Conservation (phyloP, 345 rosid species). For the Eutrema yunnanense region DNA sequence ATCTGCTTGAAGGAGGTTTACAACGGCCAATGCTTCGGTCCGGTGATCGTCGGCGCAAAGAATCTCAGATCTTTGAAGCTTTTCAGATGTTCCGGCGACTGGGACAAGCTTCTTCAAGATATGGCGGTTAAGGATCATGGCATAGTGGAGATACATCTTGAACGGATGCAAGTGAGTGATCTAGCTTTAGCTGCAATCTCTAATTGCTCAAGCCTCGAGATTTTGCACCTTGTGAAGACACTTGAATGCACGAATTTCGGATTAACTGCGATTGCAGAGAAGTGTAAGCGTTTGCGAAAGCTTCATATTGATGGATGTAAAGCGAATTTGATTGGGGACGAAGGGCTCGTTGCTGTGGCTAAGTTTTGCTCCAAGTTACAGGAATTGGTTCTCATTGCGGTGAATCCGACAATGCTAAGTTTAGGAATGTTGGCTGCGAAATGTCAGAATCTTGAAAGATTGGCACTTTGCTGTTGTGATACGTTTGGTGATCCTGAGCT, state of each 20-base stretch:
- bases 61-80: slow-evolving; percentile 63
- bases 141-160: slow-evolving; percentile 65
- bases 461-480: slow-evolving; percentile 74
- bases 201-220: slow-evolving; percentile 51
- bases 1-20: slow-evolving; percentile 72
- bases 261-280: slow-evolving; percentile 41
- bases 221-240: slow-evolving; percentile 70
- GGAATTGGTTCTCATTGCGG: slow-evolving; percentile 71
- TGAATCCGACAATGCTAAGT: slow-evolving; percentile 61
- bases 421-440: slow-evolving; percentile 52
- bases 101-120: slow-evolving; percentile 55
- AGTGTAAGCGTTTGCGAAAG: slow-evolving; percentile 56
- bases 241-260: slow-evolving; percentile 68
- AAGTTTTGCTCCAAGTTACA: slow-evolving; percentile 58
- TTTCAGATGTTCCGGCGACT: slow-evolving; percentile 78
- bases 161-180: slow-evolving; percentile 66
- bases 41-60: slow-evolving; percentile 51
- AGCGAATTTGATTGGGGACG: slow-evolving; percentile 64
- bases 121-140: slow-evolving; percentile 39
- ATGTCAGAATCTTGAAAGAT: slow-evolving; percentile 58
- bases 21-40: slow-evolving; percentile 73
- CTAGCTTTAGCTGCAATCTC: slow-evolving; percentile 51
- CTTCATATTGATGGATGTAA: slow-evolving; percentile 80
- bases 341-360: slow-evolving; percentile 56
- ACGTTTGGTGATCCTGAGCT: slow-evolving; percentile 73